Percentiles rank a stretch among this genome's conserved stretches.
Conservation (phyloP, 139 green algal genomes). For the Bryopsis sp. region DNA sequence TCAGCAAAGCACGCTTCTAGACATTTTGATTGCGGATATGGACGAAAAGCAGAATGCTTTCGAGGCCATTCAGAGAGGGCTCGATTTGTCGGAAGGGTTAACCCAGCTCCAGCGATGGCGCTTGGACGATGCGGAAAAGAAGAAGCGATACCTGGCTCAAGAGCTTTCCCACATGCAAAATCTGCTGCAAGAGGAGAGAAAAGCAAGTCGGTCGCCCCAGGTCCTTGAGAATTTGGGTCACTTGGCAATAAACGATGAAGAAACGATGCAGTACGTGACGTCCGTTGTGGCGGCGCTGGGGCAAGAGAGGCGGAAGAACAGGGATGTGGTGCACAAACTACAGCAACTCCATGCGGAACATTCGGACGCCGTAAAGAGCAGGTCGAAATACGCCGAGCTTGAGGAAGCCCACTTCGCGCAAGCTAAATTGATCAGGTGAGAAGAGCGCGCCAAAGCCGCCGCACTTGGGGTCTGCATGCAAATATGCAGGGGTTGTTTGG, state of each 20-base stretch:
- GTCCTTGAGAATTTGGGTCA: not conserved
- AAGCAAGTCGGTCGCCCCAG: not conserved
- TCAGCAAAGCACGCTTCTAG: not conserved
- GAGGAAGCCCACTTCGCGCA: conserved; percentile 50
- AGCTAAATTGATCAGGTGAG: conserved; percentile 16
- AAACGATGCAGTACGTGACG: not conserved
- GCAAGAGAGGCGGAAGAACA: conserved; percentile 67
- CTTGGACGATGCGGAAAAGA: not conserved
- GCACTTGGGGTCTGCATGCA: no score
- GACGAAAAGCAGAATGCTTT: not conserved
- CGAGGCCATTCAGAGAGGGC: not conserved
- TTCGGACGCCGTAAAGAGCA: conserved; percentile 40
- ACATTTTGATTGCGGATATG: not conserved
- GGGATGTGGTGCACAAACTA: conserved; percentile 70
- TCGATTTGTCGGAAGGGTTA: not conserved
- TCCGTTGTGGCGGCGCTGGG: conserved; percentile 53
- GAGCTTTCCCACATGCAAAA: not conserved
- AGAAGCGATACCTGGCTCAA: not conserved
- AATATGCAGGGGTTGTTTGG: no score
- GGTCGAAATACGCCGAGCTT: conserved; percentile 40
- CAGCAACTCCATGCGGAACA: conserved; percentile 49
- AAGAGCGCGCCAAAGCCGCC: not conserved
- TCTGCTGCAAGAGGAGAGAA: not conserved
- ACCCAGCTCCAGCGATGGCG: not conserved
- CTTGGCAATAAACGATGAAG: not conserved